Evolutionary conservation across 2,329 filamentous ascomycete genomes (phyloP).

Genomic region (Trichoderma polysporum): DNA sequence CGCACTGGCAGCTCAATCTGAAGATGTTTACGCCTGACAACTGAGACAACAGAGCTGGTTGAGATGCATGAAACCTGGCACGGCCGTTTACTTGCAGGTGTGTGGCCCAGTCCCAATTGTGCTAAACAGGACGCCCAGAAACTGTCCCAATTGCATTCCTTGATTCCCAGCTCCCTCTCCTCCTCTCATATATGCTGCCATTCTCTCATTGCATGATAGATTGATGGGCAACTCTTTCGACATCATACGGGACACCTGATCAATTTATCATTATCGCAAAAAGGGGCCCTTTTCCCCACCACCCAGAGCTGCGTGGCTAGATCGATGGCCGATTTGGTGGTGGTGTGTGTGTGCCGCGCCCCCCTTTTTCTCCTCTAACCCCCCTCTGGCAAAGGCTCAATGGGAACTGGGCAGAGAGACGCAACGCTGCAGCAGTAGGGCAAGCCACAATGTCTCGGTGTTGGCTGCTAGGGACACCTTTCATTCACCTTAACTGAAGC

Average conservation of each 20-base stretch:
- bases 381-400: not conserved
- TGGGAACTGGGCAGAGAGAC: not conserved
- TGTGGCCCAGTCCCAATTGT: not conserved
- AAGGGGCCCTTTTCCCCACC: not conserved
- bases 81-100: not conserved
- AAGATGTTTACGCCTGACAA: not conserved
- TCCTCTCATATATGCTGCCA: not conserved
- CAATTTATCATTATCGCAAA: not conserved
- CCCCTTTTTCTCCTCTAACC: not conserved
- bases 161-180: not conserved
- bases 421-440: not conserved
- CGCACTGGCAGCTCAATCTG: not conserved
- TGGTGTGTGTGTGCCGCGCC: constrained; percentile 5
- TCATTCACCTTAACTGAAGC: not conserved
- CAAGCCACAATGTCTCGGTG: constrained; percentile 3
- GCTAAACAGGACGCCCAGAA: not conserved
- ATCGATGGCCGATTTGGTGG: constrained; percentile 15
- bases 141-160: not conserved
- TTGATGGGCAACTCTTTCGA: not conserved
- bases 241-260: not conserved
- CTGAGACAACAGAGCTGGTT: not conserved
- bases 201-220: not conserved
- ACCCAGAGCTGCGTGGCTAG: constrained; percentile 1
- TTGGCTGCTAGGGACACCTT: not conserved
- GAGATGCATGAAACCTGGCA: not conserved